Percentiles rank a stretch among this genome's conserved stretches.
phyloP scores from a whole-genome alignment of 805 yeast genomes.

The Torulaspora maleeae region DNA sequence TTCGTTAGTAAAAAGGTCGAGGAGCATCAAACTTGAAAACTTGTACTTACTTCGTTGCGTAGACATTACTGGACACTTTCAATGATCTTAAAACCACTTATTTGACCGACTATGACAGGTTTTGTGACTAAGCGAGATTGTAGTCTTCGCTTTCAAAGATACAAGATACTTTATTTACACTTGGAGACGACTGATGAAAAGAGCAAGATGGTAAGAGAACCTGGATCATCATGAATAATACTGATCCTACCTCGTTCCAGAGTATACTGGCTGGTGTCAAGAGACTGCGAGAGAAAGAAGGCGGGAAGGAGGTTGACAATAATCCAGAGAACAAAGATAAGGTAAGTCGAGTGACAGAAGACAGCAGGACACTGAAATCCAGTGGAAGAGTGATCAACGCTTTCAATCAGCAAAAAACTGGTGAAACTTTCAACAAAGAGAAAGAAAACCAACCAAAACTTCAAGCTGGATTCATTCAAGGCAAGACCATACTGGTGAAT shows the following conservation, averaged over 20 bases:
- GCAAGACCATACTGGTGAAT: constrained; percentile 48
- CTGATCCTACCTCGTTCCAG: constrained; percentile 61
- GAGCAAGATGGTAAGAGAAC: background rate
- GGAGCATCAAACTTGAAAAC: background rate
- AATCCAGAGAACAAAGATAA: constrained; percentile 1
- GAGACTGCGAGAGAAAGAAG: constrained; percentile 47
- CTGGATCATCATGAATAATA: constrained; percentile 24
- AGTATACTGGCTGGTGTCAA: constrained; percentile 68
- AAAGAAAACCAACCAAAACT: constrained; percentile 13
- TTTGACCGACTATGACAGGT: background rate
- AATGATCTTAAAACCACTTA: background rate
- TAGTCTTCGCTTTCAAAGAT: constrained; percentile 1
- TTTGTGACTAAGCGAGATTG: background rate
- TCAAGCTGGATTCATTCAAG: constrained; percentile 5
- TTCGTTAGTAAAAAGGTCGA: constrained; percentile 1
- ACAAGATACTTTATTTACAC: background rate
- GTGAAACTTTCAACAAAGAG: constrained; percentile 12
- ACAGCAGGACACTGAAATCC: background rate
- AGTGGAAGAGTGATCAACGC: constrained; percentile 17
- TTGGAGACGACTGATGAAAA: background rate
- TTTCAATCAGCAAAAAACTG: constrained; percentile 20
- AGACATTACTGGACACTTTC: constrained; percentile 19
- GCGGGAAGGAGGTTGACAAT: constrained; percentile 12
- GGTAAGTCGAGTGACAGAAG: background rate
- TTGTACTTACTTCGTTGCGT: constrained; percentile 29